These are phyloP conservation scores for Saturnispora kantuleensis DNA, from an alignment of 805 yeast species.

Conservation along the genomic window DNA sequence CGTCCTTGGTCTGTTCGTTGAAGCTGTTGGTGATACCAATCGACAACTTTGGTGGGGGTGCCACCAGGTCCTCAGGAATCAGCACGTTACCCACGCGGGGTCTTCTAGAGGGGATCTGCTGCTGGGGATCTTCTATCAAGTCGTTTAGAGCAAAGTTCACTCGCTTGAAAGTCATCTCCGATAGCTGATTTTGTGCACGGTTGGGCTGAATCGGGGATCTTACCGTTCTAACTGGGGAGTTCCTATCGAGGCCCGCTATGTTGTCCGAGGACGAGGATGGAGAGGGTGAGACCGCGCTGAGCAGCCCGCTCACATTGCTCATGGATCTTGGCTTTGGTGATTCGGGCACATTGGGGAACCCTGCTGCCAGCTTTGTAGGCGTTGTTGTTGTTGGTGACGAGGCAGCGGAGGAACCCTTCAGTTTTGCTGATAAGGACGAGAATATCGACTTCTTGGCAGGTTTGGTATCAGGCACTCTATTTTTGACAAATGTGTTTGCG, in stretches of 20 bases:
- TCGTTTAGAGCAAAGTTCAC: slow-evolving; percentile 43
- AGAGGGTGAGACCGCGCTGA: too few species aligned
- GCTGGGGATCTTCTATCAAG: slow-evolving; percentile 46
- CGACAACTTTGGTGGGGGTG: slow-evolving; percentile 53
- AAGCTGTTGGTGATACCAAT: slow-evolving; percentile 54
- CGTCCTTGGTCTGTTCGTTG: slow-evolving; percentile 22
- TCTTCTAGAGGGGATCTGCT: slow-evolving; percentile 48
- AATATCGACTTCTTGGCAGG: slow-evolving; percentile 21
- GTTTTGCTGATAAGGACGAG: slow-evolving; percentile 28
- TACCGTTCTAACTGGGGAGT: background rate
- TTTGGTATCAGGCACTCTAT: slow-evolving; percentile 5
- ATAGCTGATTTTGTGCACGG: slow-evolving; percentile 11
- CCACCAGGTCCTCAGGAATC: slow-evolving; percentile 56
- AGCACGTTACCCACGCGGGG: slow-evolving; percentile 46
- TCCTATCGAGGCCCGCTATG: background rate
- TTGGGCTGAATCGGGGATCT: background rate
- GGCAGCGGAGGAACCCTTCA: slow-evolving; percentile 16
- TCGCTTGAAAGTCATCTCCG: slow-evolving; percentile 30
- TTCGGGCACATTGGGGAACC: background rate
- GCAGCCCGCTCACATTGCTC: background rate
- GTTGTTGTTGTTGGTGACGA: slow-evolving; percentile 1
- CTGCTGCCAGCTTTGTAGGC: background rate
- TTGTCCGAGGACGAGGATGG: background rate
- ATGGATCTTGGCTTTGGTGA: background rate
- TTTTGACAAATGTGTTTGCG: slow-evolving; percentile 3